Evolutionary conservation across 1,284 basidiomycete genomes (phyloP), one percentile per base, ranked within the genome.

Genomic region (Tylopilus sp.): DNA sequence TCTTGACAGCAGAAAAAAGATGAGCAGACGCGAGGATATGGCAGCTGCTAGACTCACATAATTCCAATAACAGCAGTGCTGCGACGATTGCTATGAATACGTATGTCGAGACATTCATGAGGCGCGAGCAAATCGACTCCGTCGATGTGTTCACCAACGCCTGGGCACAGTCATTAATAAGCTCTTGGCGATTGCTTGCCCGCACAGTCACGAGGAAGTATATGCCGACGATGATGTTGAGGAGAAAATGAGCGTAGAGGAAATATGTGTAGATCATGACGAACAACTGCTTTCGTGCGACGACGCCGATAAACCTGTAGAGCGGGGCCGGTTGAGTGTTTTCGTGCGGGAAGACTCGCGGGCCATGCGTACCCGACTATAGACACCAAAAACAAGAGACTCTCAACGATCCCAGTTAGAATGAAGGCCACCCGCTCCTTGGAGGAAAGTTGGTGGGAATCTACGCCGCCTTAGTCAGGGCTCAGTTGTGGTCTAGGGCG

Each of bases 241-340:
- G 52, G 53, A 78, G 35, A 58, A 83, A 75, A 67, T 84, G 80
- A 52, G 74, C 55, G 66, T 80, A 81, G 52, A 81, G 67, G 59
- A 78, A 76, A 56, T 77, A 78, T 4, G 77, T 70, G 57, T 83
- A 84, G 26, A 73, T 71, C 58, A 73, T 73, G 46, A 81, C 71
- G 60, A 85, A 82, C 2, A 70, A 58, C 62, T 81, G 80, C 58
- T 83, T 83, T 57, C 77, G 77, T 37, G 78, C 75, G 46, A 82
- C 70, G 1, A 76, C 73, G 21, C 84, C 83, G 36, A 81, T 70
- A 51, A 84, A 76, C 24, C 81, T 83, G 60, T 8, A 35, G 15
- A 33, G 38, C 42, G 44, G 46, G 21, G 40, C 51, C 34, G 41
- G 53, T 36, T 52, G 8, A 48, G 43, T 21, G 15, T 11, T 31